phyloP scores from a whole-genome alignment of 73 alveolate species.

The Durusdinium trenchii region DNA sequence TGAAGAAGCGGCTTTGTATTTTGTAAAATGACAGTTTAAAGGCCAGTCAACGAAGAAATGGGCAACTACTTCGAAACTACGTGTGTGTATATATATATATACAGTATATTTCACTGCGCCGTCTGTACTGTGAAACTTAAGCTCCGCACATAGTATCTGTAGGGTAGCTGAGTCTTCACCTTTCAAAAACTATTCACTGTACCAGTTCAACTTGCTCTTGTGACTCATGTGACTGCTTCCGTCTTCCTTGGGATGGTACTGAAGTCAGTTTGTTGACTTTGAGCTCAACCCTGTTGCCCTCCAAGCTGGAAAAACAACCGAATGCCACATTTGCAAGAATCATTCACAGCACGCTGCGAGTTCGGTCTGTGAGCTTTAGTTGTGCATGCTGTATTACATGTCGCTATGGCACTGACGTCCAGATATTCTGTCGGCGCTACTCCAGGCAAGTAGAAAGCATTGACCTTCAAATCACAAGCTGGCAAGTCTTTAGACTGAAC shows the following conservation, averaged over 20 bases:
- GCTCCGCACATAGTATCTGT: conserved; percentile 73
- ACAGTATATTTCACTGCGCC: no score
- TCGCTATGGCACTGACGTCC: conserved; percentile 16
- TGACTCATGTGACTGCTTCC: not conserved
- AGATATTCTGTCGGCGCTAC: conserved; percentile 85
- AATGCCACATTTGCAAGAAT: no score
- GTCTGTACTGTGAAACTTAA: no score
- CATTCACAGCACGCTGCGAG: no score
- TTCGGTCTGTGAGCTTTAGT: not conserved
- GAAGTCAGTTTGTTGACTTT: conserved; percentile 91
- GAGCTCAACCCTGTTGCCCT: conserved; percentile 76
- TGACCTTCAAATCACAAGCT: no score
- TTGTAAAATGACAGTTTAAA: no score
- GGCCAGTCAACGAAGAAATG: no score
- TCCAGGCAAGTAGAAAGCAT: conserved; percentile 79
- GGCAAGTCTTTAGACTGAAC: no score
- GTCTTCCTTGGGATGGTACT: not conserved
- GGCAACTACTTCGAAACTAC: no score
- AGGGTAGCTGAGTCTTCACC: conserved; percentile 96
- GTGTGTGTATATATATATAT: no score
- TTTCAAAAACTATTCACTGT: not conserved
- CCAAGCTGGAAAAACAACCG: not conserved
- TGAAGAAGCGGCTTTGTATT: no score
- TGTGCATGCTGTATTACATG: not conserved
- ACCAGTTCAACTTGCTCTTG: not conserved